Conservation (phyloP, 176 grass and related monocot species). For the Zoysia japonica region DNA sequence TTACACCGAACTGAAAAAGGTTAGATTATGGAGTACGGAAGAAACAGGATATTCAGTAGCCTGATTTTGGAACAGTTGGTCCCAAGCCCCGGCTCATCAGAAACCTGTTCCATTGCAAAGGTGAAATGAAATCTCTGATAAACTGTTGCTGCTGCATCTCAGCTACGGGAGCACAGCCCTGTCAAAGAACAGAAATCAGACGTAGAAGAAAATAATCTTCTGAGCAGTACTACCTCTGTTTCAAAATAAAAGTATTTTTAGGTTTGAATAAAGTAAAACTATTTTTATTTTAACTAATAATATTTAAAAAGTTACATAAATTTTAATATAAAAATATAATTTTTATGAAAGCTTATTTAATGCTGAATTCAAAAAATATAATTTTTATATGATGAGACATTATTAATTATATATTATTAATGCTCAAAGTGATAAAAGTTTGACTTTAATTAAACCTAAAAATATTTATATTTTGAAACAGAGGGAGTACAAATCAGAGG, state of each 20-base stretch:
- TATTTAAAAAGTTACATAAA: no score
- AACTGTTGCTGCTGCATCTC: conserved; percentile 51
- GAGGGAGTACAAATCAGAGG: not conserved
- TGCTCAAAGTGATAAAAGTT: no score
- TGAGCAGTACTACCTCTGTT: not conserved
- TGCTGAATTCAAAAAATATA: no score
- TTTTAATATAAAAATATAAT: no score
- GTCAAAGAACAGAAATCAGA: conserved; percentile 38
- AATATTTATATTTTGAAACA: no score
- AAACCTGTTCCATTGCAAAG: conserved; percentile 43
- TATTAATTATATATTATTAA: no score
- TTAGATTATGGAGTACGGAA: not conserved
- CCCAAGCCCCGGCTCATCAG: conserved; percentile 6
- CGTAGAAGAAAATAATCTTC: not conserved
- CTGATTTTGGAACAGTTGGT: not conserved
- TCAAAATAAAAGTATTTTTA: no score
- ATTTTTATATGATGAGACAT: no score
- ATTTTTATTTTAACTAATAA: no score
- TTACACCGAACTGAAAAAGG: not conserved
- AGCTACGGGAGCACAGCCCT: conserved; percentile 55
- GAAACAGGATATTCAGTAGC: not conserved
- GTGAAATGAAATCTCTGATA: conserved; percentile 35
- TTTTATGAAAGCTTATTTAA: no score
- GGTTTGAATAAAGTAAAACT: no score
- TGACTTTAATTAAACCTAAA: no score